phyloP scores from a whole-genome alignment of 176 grass and related monocot genomes.

The Tillandsia leiboldiana region DNA sequence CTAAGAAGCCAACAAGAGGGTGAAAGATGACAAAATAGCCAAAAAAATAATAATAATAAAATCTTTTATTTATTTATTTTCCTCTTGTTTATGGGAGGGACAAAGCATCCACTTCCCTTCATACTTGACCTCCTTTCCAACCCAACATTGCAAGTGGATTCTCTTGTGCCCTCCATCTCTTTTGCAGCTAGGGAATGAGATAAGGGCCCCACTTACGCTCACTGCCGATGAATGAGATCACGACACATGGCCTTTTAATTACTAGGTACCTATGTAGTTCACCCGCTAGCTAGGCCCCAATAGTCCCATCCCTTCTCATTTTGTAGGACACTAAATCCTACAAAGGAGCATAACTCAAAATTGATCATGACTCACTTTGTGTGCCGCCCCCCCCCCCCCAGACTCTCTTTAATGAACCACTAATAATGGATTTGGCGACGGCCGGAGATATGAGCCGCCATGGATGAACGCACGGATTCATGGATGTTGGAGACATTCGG shows the following conservation, averaged over 20 bases:
- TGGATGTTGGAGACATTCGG: too few species aligned
- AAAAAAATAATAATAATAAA: too few species aligned
- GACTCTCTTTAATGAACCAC: neutral
- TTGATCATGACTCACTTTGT: neutral
- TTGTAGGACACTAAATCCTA: neutral
- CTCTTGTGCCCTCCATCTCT: neutral
- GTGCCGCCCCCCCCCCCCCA: neutral
- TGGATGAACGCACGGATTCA: too few species aligned
- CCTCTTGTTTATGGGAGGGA: neutral
- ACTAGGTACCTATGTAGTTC: neutral
- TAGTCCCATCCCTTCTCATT: neutral
- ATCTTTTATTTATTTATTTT: neutral
- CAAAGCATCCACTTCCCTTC: neutral
- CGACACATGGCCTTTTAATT: neutral
- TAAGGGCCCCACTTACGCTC: neutral
- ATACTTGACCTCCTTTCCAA: neutral
- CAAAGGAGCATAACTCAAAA: neutral
- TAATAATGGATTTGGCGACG: neutral
- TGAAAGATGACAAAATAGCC: too few species aligned
- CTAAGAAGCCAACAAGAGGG: too few species aligned
- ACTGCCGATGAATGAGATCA: neutral
- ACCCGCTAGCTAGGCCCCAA: neutral
- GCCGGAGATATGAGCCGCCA: too few species aligned
- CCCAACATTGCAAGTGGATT: constrained; percentile 1
- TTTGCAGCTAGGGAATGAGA: neutral